A percentile compares a stretch with the other conserved stretches of the same genome.
Conservation (phyloP, 805 yeast species). For the Monosporozyma servazzii region DNA sequence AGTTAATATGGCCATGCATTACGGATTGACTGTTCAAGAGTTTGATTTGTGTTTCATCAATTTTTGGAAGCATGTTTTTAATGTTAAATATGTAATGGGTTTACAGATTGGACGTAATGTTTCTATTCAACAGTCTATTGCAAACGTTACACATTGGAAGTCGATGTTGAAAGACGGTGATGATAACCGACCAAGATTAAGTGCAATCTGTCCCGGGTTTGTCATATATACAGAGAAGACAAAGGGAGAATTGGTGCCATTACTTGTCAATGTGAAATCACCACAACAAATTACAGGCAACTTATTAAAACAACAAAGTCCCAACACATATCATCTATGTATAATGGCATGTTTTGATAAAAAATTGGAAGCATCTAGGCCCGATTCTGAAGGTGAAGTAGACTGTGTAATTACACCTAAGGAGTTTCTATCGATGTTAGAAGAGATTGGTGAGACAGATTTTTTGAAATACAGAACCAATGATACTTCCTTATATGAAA, state of each 20-base stretch:
- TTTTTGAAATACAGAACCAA: conserved; percentile 18
- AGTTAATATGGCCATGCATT: conserved; percentile 69
- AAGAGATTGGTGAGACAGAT: conserved; percentile 34
- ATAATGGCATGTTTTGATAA: conserved; percentile 98
- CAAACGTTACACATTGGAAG: conserved; percentile 27
- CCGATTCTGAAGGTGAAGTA: conserved; percentile 63
- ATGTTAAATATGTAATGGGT: conserved; percentile 71
- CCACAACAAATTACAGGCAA: conserved; percentile 92
- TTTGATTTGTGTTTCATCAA: conserved; percentile 55
- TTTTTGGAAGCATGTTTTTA: conserved; percentile 46
- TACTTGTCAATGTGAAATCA: conserved; percentile 65
- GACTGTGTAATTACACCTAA: conserved; percentile 92
- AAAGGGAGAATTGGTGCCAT: conserved; percentile 72
- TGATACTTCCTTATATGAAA: conserved; percentile 3
- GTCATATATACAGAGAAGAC: conserved; percentile 93
- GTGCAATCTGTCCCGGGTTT: conserved; percentile 92
- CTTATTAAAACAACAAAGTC: conserved; percentile 44
- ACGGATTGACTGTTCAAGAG: conserved; percentile 39
- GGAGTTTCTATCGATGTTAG: conserved; percentile 67
- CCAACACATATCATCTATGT: conserved; percentile 62
- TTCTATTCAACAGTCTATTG: conserved; percentile 44
- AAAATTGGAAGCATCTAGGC: conserved; percentile 86
- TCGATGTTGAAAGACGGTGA: conserved; percentile 1
- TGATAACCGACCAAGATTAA: conserved; percentile 41
- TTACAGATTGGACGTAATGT: conserved; percentile 72